Evolutionary conservation across 169 alveolate species (phyloP), one percentile per base, ranked within the genome.

Genomic region (Eimeria praecox): DNA sequence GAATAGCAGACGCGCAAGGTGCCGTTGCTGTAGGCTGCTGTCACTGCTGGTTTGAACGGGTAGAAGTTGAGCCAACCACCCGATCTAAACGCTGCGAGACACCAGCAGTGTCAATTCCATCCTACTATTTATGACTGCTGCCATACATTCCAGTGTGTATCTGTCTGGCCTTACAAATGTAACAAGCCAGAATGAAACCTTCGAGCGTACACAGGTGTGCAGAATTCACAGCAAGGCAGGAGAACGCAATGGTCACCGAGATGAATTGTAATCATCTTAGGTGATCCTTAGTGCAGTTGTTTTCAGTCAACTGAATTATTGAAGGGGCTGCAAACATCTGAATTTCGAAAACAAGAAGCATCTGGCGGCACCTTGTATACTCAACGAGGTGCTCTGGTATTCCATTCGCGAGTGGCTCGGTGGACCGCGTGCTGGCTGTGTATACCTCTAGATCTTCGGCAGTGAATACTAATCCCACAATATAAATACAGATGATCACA

Each of bases 341-440:
- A 33, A 71, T 27, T 16, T 71, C 49, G 38, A 71, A 69, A 69
- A 69, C 52, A 71, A n/a, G 4, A 38, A 10, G 52, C 49, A 18
- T 12, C 82, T 0, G 52, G 52, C 54, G 54, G 18, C 54, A 71
- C 82, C 82, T 71, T 71, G 82, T 49, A 33, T 35, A 35, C 80
- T 69, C 82, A 71, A 71, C 82, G 33, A 20, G 82, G 33, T 71
- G 82, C 82, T 71, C 82, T 71, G 82, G 52, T 14, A 52, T 52
- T 71, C 33, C 82, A 71, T 52, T 71, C 82, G 82, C 52, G 82
- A 71, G 82, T 27, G 82, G 82, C 52, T 71, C 52, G 52, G 82
- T 35, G 82, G 54, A 71, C 49, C 52, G 82, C 82, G 33, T 38
- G 52, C 82, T 35, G 54, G 3, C 54, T 35, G 82, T 71, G 82